phyloP scores from a whole-genome alignment of 2,329 filamentous ascomycete genomes.

The Epichloe bromicola region DNA sequence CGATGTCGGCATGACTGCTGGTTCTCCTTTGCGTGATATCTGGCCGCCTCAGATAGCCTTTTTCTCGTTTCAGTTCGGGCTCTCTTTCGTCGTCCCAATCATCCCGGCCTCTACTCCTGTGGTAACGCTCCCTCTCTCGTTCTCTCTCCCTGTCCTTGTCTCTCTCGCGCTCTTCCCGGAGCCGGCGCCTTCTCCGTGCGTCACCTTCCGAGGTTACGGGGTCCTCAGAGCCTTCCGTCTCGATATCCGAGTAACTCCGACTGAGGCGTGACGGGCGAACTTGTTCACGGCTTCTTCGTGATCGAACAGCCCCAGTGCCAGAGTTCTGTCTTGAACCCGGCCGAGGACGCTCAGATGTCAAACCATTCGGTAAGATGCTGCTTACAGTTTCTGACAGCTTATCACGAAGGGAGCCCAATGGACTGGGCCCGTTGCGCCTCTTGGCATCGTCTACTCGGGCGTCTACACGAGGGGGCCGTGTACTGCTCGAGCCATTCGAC shows the following conservation, averaged over 20 bases:
- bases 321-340: conserved; percentile 22
- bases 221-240: conserved; percentile 23
- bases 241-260: conserved; percentile 28
- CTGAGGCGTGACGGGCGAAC: conserved; percentile 27
- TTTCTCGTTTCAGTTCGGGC: conserved; percentile 17
- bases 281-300: conserved; percentile 28
- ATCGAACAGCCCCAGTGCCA: conserved; percentile 16
- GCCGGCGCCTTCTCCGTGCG: conserved; percentile 11
- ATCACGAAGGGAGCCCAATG: conserved; percentile 27
- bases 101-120: conserved; percentile 21
- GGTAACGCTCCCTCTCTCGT: conserved; percentile 22
- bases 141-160: conserved; percentile 23
- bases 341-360: conserved; percentile 22
- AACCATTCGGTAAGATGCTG: conserved; percentile 27
- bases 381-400: conserved; percentile 33
- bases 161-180: conserved; percentile 15
- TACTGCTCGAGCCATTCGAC: conserved; percentile 12
- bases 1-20: conserved; percentile 37
- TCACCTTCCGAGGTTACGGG: conserved; percentile 21
- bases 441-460: conserved; percentile 23
- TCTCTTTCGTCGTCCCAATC: conserved; percentile 22
- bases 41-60: conserved; percentile 24
- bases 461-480: conserved; percentile 22
- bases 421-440: conserved; percentile 22
- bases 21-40: conserved; percentile 28